A percentile compares a stretch with the other conserved stretches of the same genome.
Conservation (phyloP, 2,329 filamentous ascomycete genomes). For the Diaporthe sp. region DNA sequence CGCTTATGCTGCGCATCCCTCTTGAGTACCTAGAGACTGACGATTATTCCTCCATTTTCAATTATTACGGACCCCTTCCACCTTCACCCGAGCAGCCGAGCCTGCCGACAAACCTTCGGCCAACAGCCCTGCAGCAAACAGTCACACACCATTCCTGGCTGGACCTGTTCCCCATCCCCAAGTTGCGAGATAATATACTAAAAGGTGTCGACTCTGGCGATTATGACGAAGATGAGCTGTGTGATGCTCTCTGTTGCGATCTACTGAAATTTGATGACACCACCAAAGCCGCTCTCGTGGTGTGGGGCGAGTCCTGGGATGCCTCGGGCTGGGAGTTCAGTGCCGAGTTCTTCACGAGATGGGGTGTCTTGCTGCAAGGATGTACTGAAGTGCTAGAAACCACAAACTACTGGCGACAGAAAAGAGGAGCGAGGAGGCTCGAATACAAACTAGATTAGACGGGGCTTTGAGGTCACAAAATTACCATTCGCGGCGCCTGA, state of each 20-base stretch:
- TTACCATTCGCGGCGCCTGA: background rate
- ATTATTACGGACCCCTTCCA: background rate
- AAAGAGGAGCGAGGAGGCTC: background rate
- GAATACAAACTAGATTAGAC: background rate
- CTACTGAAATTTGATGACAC: background rate
- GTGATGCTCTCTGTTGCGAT: background rate
- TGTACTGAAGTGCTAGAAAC: background rate
- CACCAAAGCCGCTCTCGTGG: background rate
- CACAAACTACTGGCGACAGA: conserved; percentile 1
- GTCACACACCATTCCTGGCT: background rate
- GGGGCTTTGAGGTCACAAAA: background rate
- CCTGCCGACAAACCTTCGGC: background rate
- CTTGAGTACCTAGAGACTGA: conserved; percentile 1
- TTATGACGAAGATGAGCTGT: background rate
- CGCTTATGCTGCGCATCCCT: background rate
- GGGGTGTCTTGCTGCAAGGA: background rate
- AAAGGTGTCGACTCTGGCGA: background rate
- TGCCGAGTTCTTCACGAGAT: background rate
- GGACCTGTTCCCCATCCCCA: background rate
- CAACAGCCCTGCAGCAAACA: background rate
- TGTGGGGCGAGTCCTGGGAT: conserved; percentile 9
- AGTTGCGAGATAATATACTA: background rate
- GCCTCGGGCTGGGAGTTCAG: background rate
- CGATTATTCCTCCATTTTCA: background rate
- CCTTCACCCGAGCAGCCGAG: background rate